A percentile compares a stretch with the other conserved stretches of the same genome.
Conservation (phyloP, 805 yeast species). For the Sugiyamaella floridensis region DNA sequence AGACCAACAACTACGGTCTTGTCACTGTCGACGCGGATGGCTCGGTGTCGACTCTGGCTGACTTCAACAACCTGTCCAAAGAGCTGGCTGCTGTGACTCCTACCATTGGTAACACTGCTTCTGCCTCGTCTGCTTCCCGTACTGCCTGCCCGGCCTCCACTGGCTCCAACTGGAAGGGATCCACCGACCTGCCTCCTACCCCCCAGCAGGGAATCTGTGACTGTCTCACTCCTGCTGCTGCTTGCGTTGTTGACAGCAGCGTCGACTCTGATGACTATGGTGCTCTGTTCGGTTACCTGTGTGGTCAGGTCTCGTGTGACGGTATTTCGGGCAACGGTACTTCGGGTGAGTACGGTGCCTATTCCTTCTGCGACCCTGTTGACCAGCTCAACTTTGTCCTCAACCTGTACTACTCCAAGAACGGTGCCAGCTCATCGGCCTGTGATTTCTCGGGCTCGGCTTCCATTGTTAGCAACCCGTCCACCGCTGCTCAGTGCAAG, state of each 20-base stretch:
- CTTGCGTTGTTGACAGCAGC: constrained; percentile 51
- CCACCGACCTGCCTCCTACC: constrained; percentile 66
- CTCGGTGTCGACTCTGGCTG: constrained; percentile 51
- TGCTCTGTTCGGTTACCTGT: constrained; percentile 50
- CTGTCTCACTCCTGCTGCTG: constrained; percentile 47
- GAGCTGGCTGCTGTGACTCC: constrained; percentile 51
- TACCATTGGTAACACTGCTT: constrained; percentile 37
- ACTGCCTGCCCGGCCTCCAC: constrained; percentile 47
- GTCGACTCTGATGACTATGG: constrained; percentile 52
- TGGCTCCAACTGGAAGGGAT: constrained; percentile 54
- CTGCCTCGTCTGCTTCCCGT: constrained; percentile 34
- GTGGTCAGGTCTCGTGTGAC: constrained; percentile 53
- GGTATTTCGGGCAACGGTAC: constrained; percentile 58
- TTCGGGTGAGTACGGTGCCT: constrained; percentile 63
- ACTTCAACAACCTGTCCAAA: constrained; percentile 50
- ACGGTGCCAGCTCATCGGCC: constrained; percentile 42
- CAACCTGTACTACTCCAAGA: constrained; percentile 52
- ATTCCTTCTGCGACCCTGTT: constrained; percentile 63
- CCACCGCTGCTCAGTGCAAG: constrained; percentile 45
- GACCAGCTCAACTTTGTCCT: constrained; percentile 62
- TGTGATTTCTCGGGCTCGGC: constrained; percentile 74
- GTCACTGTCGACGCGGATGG: constrained; percentile 46
- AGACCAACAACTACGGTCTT: constrained; percentile 74
- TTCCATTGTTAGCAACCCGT: constrained; percentile 37
- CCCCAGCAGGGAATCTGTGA: constrained; percentile 62